phyloP scores from a whole-genome alignment of 257 asterid genomes.

The Penstemon davidsonii region DNA sequence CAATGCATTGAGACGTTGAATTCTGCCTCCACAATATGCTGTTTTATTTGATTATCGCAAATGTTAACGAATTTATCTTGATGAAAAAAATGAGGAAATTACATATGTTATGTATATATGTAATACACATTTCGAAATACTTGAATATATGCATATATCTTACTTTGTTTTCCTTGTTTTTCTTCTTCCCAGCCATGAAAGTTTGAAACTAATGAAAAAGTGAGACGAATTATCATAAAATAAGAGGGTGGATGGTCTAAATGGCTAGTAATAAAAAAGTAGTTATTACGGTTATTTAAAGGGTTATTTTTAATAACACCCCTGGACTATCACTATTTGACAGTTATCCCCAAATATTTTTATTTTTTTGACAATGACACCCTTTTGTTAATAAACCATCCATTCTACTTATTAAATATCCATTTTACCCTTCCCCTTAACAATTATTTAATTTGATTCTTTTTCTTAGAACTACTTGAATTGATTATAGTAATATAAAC shows the following conservation, averaged over 20 bases:
- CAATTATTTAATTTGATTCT: too few species aligned
- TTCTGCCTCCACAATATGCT: constrained; percentile 57
- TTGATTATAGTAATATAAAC: too few species aligned
- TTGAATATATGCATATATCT: constrained; percentile 18
- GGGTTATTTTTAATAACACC: too few species aligned
- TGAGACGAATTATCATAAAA: constrained; percentile 20
- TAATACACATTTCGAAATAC: background rate
- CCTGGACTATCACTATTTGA: too few species aligned
- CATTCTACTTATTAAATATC: too few species aligned
- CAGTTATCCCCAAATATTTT: too few species aligned
- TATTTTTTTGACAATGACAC: too few species aligned
- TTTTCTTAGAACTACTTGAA: too few species aligned
- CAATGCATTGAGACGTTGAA: constrained; percentile 76
- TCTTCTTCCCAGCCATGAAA: constrained; percentile 41
- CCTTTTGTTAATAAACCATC: too few species aligned
- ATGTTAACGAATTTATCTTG: background rate
- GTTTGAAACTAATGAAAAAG: constrained; percentile 22
- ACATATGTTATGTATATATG: background rate
- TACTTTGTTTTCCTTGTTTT: constrained; percentile 34
- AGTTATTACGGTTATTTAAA: constrained; percentile 36
- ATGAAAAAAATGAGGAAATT: background rate
- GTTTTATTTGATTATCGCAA: background rate
- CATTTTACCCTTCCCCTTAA: too few species aligned
- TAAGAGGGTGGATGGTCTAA: constrained; percentile 26
- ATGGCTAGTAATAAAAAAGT: background rate